Base-by-base conservation (phyloP, 2,329 filamentous ascomycete genomes). In the Colletotrichum sp. region DNA sequence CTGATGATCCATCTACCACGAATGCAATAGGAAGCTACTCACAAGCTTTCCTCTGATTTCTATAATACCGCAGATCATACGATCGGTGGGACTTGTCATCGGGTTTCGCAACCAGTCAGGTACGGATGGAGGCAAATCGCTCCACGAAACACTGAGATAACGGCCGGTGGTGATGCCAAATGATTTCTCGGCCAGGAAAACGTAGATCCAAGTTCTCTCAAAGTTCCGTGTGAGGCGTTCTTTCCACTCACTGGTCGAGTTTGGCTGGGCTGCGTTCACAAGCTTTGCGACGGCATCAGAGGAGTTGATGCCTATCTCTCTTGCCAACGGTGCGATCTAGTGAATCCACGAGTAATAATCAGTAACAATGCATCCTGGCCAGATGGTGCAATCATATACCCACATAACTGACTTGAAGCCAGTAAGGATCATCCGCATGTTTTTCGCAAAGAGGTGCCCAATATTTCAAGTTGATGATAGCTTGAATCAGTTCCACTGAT, bases 351-450 rank as follows among this genome's bases (percentile, higher is more conserved):
- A 8, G 5, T 18, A 8, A 9, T n/a, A 13, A 12, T n/a, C 16
- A 18, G n/a, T n/a, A 3, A 26, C 44, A 26, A 4, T 39, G 5
- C 34, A n/a, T n/a, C n/a, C n/a, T 48, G 7, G n/a, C 18, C 16
- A 59, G 30, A 68, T 34, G 16, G 3, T 59, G 6, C 44, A 22
- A 3, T 4, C 44, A 13, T n/a, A 3, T 22, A 36, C 77, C 65
- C 62, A 79, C 78, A 63, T 81, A 78, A 24, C 79, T 80, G 8
- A 81, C 69, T 6, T 78, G 79, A 15, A 80, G 73, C 80, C 80
- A 81, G 70, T 78, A 80, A 2, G 79, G 79, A 30, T 81, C 80
- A 65, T 80, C 79, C 1, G 77, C 71, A 55, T 79, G 79, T 10
- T 62, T 72, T 36, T 77, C 69, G 68, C 74, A 75, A 28, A 78